phyloP scores from a whole-genome alignment of 2,329 filamentous ascomycete species.

The Diaporthe ampelina region DNA sequence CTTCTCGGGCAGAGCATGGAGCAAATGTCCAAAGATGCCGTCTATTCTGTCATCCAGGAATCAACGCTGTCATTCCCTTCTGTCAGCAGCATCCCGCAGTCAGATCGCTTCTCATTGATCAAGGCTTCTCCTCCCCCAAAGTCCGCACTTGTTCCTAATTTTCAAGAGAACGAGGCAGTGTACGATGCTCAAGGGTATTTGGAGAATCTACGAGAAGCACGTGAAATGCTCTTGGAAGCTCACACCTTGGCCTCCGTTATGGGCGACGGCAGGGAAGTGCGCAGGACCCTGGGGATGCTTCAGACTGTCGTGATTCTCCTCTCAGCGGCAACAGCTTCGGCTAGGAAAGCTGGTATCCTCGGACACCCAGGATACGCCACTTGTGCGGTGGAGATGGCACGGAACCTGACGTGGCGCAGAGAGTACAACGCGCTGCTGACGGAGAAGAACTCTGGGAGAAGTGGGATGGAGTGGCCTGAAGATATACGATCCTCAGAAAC shows the following conservation, averaged over 20 bases:
- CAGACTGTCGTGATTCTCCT: slow-evolving; percentile 76
- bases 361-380: slow-evolving; percentile 71
- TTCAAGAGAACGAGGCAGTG: slow-evolving; percentile 39
- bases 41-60: slow-evolving; percentile 91
- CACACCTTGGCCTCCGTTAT: slow-evolving; percentile 69
- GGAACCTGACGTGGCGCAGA: slow-evolving; percentile 77
- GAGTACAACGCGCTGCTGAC: slow-evolving; percentile 69
- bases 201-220: slow-evolving; percentile 73
- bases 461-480: slow-evolving; percentile 53
- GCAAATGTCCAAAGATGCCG: slow-evolving; percentile 82
- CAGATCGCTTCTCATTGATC: slow-evolving; percentile 53
- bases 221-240: slow-evolving; percentile 75
- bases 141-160: slow-evolving; percentile 2
- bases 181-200: slow-evolving; percentile 62
- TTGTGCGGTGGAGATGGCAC: slow-evolving; percentile 77
- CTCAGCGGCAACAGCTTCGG: slow-evolving; percentile 69
- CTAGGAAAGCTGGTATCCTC: slow-evolving; percentile 55
- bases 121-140: slow-evolving; percentile 55
- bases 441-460: slow-evolving; percentile 59
- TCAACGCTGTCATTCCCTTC: slow-evolving; percentile 92
- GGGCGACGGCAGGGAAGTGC: slow-evolving; percentile 71
- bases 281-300: slow-evolving; percentile 73
- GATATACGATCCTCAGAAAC: slow-evolving; percentile 48
- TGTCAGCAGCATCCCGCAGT: slow-evolving; percentile 58
- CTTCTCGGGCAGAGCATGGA: slow-evolving; percentile 78